Conservation (phyloP, 1,139 yeast species). For the Saccharomyces pastorianus region DNA sequence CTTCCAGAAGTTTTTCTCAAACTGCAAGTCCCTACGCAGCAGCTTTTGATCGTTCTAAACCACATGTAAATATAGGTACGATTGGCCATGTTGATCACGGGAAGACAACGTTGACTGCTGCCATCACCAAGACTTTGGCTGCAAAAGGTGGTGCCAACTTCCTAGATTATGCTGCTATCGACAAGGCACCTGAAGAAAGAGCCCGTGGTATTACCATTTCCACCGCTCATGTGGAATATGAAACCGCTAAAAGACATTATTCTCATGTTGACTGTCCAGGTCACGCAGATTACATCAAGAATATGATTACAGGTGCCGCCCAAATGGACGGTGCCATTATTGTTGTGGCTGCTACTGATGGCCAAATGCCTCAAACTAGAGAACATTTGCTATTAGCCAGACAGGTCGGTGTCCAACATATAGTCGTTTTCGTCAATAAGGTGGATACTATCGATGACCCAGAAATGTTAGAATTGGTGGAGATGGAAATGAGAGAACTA, state of each 20-base stretch:
- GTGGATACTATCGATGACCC: slow-evolving; percentile 97
- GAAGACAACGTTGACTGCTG: slow-evolving; percentile 95
- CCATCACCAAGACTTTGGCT: slow-evolving; percentile 91
- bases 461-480: slow-evolving; percentile 98
- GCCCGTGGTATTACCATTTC: slow-evolving; percentile 99
- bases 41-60: slow-evolving; percentile 82
- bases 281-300: slow-evolving; percentile 97
- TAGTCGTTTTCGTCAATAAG: slow-evolving; percentile 96
- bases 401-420: slow-evolving; percentile 97
- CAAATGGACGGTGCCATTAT: slow-evolving; percentile 99
- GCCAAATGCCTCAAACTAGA: slow-evolving; percentile 99
- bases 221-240: slow-evolving; percentile 94
- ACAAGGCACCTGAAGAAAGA: slow-evolving; percentile 98
- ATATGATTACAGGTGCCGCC: slow-evolving; percentile 99
- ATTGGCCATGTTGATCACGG: slow-evolving; percentile 98
- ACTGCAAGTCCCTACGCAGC: slow-evolving; percentile 39
- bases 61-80: slow-evolving; percentile 94
- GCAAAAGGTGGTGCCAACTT: slow-evolving; percentile 86
- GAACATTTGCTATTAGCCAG: slow-evolving; percentile 97
- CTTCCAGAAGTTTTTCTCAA: slow-evolving; percentile 6
- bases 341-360: slow-evolving; percentile 98
- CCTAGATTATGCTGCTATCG: slow-evolving; percentile 88
- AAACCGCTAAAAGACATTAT: slow-evolving; percentile 85
- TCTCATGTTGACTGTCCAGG: slow-evolving; percentile 99
- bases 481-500: slow-evolving; percentile 99